Evolutionary conservation across 768 basidiomycete genomes (phyloP).

Genomic region (Mycena vitilis): DNA sequence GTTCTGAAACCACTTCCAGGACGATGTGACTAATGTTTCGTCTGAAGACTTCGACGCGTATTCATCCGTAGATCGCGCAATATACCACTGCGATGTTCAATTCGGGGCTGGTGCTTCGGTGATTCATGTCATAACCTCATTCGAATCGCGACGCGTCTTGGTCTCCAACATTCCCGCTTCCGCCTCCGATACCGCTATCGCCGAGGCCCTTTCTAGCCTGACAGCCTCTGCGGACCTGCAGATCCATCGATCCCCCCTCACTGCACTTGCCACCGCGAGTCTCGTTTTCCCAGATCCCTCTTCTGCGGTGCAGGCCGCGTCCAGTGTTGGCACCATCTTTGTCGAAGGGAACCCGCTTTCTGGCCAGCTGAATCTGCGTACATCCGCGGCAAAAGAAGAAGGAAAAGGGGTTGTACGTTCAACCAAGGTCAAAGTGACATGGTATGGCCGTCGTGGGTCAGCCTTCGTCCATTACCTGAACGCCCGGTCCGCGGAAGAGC

Average conservation of each 20-base stretch:
- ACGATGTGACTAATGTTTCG: background rate
- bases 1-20: background rate
- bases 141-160: conserved; percentile 52
- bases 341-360: background rate
- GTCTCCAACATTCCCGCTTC: conserved; percentile 54
- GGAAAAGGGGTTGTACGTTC: conserved; percentile 18
- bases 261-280: conserved; percentile 4
- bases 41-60: background rate
- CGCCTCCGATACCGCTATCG: conserved; percentile 8
- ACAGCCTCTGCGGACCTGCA: background rate
- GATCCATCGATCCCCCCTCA: conserved; percentile 11
- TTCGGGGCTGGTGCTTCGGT: conserved; percentile 50
- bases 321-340: background rate
- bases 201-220: background rate
- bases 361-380: conserved; percentile 9
- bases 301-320: conserved; percentile 13
- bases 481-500: conserved; percentile 17
- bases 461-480: conserved; percentile 21
- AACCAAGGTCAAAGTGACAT: conserved; percentile 28
- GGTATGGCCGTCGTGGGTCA: conserved; percentile 25
- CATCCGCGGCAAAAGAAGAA: conserved; percentile 3
- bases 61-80: conserved; percentile 33
- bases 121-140: conserved; percentile 47
- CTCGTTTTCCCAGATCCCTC: conserved; percentile 14
- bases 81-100: conserved; percentile 46